phyloP scores from a whole-genome alignment of 1,284 basidiomycete genomes.

The Lignosus rhinocerotis region DNA sequence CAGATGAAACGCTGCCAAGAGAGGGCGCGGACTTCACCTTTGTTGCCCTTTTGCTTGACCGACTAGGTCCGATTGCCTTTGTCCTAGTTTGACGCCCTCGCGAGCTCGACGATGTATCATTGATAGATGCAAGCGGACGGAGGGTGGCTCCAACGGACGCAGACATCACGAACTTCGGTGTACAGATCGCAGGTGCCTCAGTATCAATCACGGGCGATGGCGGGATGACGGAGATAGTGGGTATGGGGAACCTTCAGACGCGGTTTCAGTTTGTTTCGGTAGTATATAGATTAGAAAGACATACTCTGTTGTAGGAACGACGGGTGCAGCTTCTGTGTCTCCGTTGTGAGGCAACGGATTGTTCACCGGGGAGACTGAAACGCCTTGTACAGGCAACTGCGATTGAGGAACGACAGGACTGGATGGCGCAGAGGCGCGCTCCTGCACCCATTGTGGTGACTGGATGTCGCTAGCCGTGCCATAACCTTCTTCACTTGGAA shows the following conservation, averaged over 20 bases:
- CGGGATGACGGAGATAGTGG: background rate
- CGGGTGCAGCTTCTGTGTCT: background rate
- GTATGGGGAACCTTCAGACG: background rate
- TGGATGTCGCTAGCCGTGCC: background rate
- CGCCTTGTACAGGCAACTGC: background rate
- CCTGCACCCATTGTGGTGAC: background rate
- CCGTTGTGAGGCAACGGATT: background rate
- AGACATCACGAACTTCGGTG: background rate
- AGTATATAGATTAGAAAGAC: background rate
- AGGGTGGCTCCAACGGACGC: background rate
- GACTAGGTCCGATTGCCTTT: background rate
- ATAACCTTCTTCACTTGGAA: background rate
- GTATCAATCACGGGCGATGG: background rate
- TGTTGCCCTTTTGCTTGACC: background rate
- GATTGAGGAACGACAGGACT: background rate
- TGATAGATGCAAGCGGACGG: background rate
- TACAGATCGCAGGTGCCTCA: background rate
- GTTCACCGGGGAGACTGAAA: background rate
- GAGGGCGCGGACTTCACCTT: background rate
- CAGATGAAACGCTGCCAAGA: background rate
- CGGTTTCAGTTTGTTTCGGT: background rate
- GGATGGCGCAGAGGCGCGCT: background rate
- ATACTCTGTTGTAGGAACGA: background rate
- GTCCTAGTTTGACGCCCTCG: background rate
- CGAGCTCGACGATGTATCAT: background rate